Evolutionary conservation across 768 basidiomycete species (phyloP).

Genomic region (Tremella fuciformis): DNA sequence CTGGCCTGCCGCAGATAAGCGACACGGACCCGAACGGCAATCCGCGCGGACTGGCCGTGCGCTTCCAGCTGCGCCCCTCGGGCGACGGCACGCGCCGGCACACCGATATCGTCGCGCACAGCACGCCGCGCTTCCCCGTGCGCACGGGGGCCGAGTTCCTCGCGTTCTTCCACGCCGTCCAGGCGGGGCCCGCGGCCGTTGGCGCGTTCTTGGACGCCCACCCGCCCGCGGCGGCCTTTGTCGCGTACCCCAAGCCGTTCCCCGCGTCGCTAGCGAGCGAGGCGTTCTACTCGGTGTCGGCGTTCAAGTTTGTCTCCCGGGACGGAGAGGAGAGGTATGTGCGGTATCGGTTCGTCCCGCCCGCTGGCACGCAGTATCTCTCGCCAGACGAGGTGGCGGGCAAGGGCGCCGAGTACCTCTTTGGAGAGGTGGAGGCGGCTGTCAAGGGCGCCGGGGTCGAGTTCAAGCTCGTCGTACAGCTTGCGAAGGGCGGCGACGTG

Average conservation of each 20-base stretch:
- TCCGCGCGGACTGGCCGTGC: slow-evolving; percentile 28
- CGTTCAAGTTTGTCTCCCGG: slow-evolving; percentile 22
- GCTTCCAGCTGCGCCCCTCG: slow-evolving; percentile 14
- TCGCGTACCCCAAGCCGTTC: slow-evolving; percentile 22
- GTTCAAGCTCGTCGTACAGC: slow-evolving; percentile 20
- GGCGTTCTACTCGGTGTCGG: slow-evolving; percentile 22
- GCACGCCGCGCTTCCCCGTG: slow-evolving; percentile 24
- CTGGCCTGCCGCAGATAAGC: slow-evolving; percentile 25
- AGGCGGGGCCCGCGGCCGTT: background rate
- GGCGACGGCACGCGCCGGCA: slow-evolving; percentile 10
- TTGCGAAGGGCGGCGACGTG: slow-evolving; percentile 28
- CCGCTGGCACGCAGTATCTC: slow-evolving; percentile 10
- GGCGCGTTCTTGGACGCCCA: slow-evolving; percentile 19
- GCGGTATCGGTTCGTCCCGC: slow-evolving; percentile 18
- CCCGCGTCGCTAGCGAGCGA: slow-evolving; percentile 22
- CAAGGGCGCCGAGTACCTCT: slow-evolving; percentile 11
- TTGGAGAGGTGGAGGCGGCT: background rate
- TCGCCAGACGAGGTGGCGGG: slow-evolving; percentile 7
- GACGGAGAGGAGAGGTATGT: slow-evolving; percentile 16
- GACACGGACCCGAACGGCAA: slow-evolving; percentile 32
- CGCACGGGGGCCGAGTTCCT: slow-evolving; percentile 25
- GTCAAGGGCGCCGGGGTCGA: slow-evolving; percentile 2
- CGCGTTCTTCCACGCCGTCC: slow-evolving; percentile 21
- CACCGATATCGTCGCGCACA: slow-evolving; percentile 37
- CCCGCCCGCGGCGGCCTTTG: slow-evolving; percentile 17